Conservation (phyloP, 805 yeast species). For the Lipomyces yamadae region DNA sequence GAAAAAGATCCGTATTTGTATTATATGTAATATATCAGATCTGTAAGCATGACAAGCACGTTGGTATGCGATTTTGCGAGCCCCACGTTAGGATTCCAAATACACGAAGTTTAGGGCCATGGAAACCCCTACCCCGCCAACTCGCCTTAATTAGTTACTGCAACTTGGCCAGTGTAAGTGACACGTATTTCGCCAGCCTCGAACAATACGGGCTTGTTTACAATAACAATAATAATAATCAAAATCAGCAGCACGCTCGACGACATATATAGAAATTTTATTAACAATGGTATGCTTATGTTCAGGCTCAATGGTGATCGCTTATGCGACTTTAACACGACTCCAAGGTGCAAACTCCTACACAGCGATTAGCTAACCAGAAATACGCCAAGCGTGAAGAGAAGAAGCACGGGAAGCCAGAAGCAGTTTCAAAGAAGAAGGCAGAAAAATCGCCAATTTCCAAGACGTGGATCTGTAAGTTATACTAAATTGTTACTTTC, state of each 20-base stretch:
- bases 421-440: constrained; percentile 44
- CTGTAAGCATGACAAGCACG: not conserved
- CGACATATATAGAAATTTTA: not conserved
- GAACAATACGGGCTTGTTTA: too few relatives aligned
- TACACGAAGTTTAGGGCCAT: not conserved
- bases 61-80: not conserved
- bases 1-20: not conserved
- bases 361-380: constrained; percentile 84
- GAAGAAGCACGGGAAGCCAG: constrained; percentile 75
- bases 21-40: not conserved
- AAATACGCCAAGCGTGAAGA: constrained; percentile 77
- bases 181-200: too few relatives aligned
- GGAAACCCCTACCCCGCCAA: not conserved
- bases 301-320: not conserved
- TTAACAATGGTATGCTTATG: not conserved
- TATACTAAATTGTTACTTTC: not conserved
- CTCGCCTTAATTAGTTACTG: too few relatives aligned
- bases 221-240: not conserved
- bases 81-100: not conserved
- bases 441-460: constrained; percentile 58
- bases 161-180: too few relatives aligned
- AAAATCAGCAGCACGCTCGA: not conserved
- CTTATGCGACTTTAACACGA: not conserved
- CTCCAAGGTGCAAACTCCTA: constrained; percentile 68
- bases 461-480: constrained; percentile 67